phyloP scores from a whole-genome alignment of 768 basidiomycete species.

The Boletus barrowsii region DNA sequence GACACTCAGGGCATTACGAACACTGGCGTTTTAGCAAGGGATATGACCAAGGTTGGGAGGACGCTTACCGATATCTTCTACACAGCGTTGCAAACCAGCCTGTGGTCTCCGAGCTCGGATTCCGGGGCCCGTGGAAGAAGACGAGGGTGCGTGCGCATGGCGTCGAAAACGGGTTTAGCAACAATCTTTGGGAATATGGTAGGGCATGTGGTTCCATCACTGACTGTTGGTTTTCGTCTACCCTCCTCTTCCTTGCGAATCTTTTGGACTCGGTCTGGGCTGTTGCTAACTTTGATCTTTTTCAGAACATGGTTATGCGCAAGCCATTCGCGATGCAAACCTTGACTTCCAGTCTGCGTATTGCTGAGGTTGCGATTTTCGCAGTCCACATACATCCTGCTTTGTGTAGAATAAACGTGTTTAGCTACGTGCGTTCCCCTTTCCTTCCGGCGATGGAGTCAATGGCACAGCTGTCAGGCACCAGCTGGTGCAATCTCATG shows the following conservation, averaged over 20 bases:
- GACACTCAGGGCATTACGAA: conserved; percentile 55
- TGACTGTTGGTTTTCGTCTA: background rate
- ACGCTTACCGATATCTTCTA: conserved; percentile 55
- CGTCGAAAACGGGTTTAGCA: conserved; percentile 34
- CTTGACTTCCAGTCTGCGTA: conserved; percentile 35
- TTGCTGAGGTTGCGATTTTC: conserved; percentile 24
- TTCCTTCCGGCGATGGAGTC: background rate
- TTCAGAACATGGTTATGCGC: conserved; percentile 60
- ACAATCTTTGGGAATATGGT: conserved; percentile 68
- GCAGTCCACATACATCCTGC: background rate
- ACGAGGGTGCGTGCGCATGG: conserved; percentile 45
- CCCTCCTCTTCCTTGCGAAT: background rate
- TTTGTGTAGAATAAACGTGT: background rate
- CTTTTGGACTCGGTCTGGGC: background rate
- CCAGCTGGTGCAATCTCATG: background rate
- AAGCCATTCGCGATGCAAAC: conserved; percentile 47
- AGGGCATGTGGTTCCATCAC: conserved; percentile 8
- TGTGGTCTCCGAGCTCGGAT: conserved; percentile 58
- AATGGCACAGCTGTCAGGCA: background rate
- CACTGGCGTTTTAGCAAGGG: conserved; percentile 68
- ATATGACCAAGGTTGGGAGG: conserved; percentile 70
- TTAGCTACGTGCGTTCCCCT: background rate
- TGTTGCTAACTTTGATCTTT: background rate
- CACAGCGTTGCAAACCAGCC: conserved; percentile 15
- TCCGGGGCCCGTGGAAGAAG: conserved; percentile 57